Conservation (phyloP, 371 early-diverging fungal genomes). For the Mortierella sp. region DNA sequence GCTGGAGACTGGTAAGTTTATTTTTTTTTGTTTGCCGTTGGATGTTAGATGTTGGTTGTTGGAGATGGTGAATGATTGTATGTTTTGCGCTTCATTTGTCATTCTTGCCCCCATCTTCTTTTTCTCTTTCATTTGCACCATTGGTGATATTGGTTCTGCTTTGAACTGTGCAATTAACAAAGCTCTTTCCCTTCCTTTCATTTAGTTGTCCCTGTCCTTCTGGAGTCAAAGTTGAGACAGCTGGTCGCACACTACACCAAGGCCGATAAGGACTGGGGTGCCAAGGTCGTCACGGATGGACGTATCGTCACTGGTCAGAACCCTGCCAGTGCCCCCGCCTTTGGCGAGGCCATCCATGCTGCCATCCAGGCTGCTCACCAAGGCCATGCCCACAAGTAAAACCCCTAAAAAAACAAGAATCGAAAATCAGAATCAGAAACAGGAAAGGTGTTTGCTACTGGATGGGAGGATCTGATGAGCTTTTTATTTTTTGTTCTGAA, state of each 20-base stretch:
- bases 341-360: conserved; percentile 52
- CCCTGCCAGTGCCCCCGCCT: conserved; percentile 53
- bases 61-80: background rate
- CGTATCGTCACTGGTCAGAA: conserved; percentile 65
- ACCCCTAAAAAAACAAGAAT: background rate
- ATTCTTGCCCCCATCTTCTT: background rate
- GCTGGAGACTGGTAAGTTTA: conserved; percentile 24
- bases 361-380: conserved; percentile 28
- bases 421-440: too few species aligned
- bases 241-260: conserved; percentile 58
- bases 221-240: conserved; percentile 58
- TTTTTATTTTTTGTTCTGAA: too few species aligned
- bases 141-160: too few species aligned
- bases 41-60: background rate
- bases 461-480: too few species aligned
- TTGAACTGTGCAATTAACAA: background rate
- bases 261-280: conserved; percentile 58
- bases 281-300: conserved; percentile 61
- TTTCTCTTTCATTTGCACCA: too few species aligned
- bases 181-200: background rate
- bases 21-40: background rate
- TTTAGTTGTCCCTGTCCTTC: conserved; percentile 41
- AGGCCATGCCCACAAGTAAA: conserved; percentile 18
- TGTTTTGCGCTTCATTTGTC: background rate
- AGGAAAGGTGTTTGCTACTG: too few species aligned